phyloP scores from a whole-genome alignment of 208 protist genomes.

The Kentomonas sorsogonicus region DNA sequence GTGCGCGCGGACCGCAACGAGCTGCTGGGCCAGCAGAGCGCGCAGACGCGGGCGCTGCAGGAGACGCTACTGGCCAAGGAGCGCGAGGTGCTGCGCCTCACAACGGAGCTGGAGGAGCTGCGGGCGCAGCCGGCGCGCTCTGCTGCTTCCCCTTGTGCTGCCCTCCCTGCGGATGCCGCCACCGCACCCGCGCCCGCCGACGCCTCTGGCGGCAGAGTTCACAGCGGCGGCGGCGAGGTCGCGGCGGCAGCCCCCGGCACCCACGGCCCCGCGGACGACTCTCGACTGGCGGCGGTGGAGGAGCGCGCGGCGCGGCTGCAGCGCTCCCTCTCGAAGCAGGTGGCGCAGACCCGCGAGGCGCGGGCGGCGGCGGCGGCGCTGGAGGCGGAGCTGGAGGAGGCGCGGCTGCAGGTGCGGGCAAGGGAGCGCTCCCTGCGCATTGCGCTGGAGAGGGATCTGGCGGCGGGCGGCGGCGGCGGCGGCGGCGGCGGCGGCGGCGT shows the following conservation, averaged over 20 bases:
- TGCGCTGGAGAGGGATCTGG: background rate
- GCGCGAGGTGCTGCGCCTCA: background rate
- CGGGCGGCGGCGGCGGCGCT: too few species aligned
- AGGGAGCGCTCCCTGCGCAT: background rate
- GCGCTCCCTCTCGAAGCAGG: background rate
- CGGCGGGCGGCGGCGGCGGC: background rate
- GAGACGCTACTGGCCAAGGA: slow-evolving; percentile 36
- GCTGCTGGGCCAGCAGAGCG: slow-evolving; percentile 50
- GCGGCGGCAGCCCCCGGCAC: too few species aligned
- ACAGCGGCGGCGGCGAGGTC: background rate
- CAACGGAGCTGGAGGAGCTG: slow-evolving; percentile 8
- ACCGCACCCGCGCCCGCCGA: too few species aligned
- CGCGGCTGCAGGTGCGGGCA: background rate
- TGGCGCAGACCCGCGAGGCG: background rate
- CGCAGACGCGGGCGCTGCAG: slow-evolving; percentile 35
- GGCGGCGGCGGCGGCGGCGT: background rate
- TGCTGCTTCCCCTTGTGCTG: too few species aligned
- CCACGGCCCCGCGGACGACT: background rate
- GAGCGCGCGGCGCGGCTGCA: slow-evolving; percentile 9
- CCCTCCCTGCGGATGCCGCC: too few species aligned
- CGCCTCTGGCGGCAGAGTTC: too few species aligned
- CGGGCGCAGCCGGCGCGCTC: too few species aligned
- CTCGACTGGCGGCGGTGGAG: background rate
- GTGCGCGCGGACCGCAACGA: slow-evolving; percentile 68
- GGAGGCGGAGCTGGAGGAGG: background rate